Evolutionary conservation across 2,329 filamentous ascomycete species (phyloP).

Genomic region (Aureobasidium sp.): DNA sequence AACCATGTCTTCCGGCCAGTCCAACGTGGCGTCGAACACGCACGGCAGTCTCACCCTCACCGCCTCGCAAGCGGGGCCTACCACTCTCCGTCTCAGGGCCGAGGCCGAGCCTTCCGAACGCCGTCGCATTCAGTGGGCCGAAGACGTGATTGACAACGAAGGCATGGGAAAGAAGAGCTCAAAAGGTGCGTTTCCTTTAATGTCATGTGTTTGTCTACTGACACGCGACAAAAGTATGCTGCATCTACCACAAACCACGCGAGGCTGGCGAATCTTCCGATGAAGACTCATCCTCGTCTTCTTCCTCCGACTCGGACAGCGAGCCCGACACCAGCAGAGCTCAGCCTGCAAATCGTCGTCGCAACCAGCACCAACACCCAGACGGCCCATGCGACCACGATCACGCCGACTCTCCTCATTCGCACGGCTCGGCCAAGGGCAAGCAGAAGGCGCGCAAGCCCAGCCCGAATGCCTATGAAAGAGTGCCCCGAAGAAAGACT

Average conservation of each 20-base stretch:
- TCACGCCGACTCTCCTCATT: conserved; percentile 28
- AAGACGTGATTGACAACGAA: conserved; percentile 91
- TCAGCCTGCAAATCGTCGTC: conserved; percentile 25
- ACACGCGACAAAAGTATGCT: conserved; percentile 62
- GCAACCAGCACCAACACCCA: conserved; percentile 22
- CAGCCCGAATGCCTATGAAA: conserved; percentile 77
- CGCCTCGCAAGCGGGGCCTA: conserved; percentile 19
- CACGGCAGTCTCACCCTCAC: conserved; percentile 26
- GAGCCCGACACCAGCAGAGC: conserved; percentile 42
- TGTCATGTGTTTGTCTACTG: not conserved
- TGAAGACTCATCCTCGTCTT: conserved; percentile 48
- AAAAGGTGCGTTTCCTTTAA: conserved; percentile 54
- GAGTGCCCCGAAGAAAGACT: conserved; percentile 48
- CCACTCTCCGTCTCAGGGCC: conserved; percentile 33
- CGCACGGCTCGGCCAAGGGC: conserved; percentile 28
- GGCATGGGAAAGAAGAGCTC: conserved; percentile 87
- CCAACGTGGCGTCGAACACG: conserved; percentile 10
- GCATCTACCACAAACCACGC: conserved; percentile 88
- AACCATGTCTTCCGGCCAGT: conserved; percentile 11
- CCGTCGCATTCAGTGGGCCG: conserved; percentile 79
- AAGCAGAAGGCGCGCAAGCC: conserved; percentile 42
- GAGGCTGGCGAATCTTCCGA: conserved; percentile 73
- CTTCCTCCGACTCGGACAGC: conserved; percentile 46
- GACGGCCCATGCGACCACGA: conserved; percentile 22
- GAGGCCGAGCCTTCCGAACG: conserved; percentile 29